Evolutionary conservation across 805 yeast genomes (phyloP).

Genomic region (Middelhovenomyces tepae): DNA sequence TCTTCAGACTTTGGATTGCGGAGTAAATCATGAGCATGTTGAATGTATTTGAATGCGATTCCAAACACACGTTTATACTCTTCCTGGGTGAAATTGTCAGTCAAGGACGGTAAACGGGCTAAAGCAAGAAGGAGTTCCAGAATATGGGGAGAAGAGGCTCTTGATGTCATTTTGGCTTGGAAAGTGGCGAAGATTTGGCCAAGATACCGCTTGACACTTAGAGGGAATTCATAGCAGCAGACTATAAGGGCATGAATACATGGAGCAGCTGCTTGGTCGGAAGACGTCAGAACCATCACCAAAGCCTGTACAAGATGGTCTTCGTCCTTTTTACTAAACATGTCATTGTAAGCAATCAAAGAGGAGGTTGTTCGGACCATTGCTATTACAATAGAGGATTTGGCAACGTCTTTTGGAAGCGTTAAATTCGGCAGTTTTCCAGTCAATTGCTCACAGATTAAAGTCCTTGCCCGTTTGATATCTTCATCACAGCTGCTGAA

Average conservation of each 20-base stretch:
- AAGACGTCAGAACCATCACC: slow-evolving; percentile 52
- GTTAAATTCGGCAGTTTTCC: slow-evolving; percentile 36
- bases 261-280: slow-evolving; percentile 74
- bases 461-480: slow-evolving; percentile 34
- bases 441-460: slow-evolving; percentile 53
- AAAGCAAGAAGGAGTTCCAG: slow-evolving; percentile 65
- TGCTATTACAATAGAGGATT: slow-evolving; percentile 59
- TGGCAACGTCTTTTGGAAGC: slow-evolving; percentile 39
- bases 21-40: slow-evolving; percentile 48
- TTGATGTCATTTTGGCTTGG: slow-evolving; percentile 65
- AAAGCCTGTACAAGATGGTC: slow-evolving; percentile 53
- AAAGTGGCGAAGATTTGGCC: slow-evolving; percentile 62
- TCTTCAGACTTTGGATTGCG: slow-evolving; percentile 8
- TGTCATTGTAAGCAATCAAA: slow-evolving; percentile 38
- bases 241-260: slow-evolving; percentile 66
- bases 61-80: slow-evolving; percentile 77
- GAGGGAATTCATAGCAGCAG: slow-evolving; percentile 75
- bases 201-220: slow-evolving; percentile 58
- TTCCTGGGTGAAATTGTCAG: slow-evolving; percentile 64
- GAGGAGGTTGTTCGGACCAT: slow-evolving; percentile 54
- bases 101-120: slow-evolving; percentile 54
- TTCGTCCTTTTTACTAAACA: slow-evolving; percentile 46
- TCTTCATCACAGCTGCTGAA: slow-evolving; percentile 37
- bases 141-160: slow-evolving; percentile 62
- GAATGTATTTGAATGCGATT: slow-evolving; percentile 71